Evolutionary conservation across 2,329 filamentous ascomycete genomes (phyloP), one percentile per base, ranked within the genome.

Genomic region (Aspergillus novoparasiticus): DNA sequence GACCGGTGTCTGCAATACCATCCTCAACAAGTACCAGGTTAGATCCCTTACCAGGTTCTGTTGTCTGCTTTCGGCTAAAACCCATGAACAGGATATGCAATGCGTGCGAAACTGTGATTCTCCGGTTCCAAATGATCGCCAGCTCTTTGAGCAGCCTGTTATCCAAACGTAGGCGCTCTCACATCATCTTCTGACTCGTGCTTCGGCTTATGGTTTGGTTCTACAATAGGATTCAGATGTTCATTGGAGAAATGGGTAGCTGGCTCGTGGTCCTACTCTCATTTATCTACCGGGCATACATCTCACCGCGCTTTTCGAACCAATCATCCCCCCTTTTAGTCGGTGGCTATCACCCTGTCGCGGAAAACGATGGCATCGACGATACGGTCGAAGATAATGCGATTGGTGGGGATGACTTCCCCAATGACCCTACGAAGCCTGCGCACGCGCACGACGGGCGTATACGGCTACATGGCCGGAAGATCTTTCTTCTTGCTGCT

Each of bases 1-100:
- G 75, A 97, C 94, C 28, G 94, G 94, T 66, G 93, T 96, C 66
- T 97, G 93, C 85, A 99, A 99, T 78, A 99, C 95, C 1, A 87
- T 99, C 65, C 85, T 99, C 73, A 97, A 94, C 71, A 99, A 99
- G 77, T 97, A 94, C 75, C 94, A 98, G 83, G 93, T 94, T 79
- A 65, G 82, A 75, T 39, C 26, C 36, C 30, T 23, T 9, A 19
- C 46, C 36, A 54, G 54, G 11, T 45, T n/a, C 30, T 30, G 11
- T n/a, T 36, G 28, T 32, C 45, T n/a, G n/a, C 41, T 16, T 48
- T 45, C 21, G 34, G 30, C 32, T 57, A 23, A 55, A 55, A 21
- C 10, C 28, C 16, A 30, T 23, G 28, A n/a, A 60, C 64, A 81
- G 92, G 95, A 99, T 78, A 96, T 97, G 84, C 93, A 97, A 89